phyloP scores from a whole-genome alignment of 2,329 filamentous ascomycete species.

The Lecanicillium sp. region DNA sequence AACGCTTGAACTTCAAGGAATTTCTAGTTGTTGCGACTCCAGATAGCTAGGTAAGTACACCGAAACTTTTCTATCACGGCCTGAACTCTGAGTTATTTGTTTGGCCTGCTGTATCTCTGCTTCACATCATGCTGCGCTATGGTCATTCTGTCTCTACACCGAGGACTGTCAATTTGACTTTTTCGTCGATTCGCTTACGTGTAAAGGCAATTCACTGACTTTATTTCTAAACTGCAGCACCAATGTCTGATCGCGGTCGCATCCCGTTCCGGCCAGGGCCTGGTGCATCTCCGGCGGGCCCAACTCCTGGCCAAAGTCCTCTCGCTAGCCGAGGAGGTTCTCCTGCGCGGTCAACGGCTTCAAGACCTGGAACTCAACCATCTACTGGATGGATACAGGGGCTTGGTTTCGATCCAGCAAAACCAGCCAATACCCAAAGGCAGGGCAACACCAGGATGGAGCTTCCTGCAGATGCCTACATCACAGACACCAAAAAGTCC shows the following conservation, averaged over 20 bases:
- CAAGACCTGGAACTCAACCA: conserved; percentile 10
- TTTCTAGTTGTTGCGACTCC: too few relatives aligned
- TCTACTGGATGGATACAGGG: conserved; percentile 19
- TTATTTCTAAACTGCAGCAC: background rate
- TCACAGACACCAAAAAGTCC: conserved; percentile 23
- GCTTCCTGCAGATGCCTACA: conserved; percentile 49
- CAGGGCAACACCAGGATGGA: conserved; percentile 44
- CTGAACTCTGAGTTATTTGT: too few relatives aligned
- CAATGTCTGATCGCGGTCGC: conserved; percentile 24
- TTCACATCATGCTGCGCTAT: too few relatives aligned
- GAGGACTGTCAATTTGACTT: too few relatives aligned
- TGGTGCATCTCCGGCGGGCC: conserved; percentile 1
- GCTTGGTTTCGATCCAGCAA: conserved; percentile 37
- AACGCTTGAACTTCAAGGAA: too few relatives aligned
- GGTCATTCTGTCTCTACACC: too few relatives aligned
- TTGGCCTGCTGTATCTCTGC: too few relatives aligned
- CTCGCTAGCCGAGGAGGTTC: conserved; percentile 4
- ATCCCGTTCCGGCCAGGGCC: conserved; percentile 16
- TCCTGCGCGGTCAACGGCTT: conserved; percentile 10
- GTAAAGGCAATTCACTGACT: too few relatives aligned
- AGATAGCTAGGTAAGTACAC: too few relatives aligned
- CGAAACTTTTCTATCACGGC: too few relatives aligned
- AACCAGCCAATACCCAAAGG: conserved; percentile 16
- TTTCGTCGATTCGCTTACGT: too few relatives aligned
- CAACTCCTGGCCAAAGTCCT: background rate